A percentile compares a stretch with the other conserved stretches of the same genome.
phyloP scores from a whole-genome alignment of 1,284 basidiomycete genomes.

The Malassezia restricta region DNA sequence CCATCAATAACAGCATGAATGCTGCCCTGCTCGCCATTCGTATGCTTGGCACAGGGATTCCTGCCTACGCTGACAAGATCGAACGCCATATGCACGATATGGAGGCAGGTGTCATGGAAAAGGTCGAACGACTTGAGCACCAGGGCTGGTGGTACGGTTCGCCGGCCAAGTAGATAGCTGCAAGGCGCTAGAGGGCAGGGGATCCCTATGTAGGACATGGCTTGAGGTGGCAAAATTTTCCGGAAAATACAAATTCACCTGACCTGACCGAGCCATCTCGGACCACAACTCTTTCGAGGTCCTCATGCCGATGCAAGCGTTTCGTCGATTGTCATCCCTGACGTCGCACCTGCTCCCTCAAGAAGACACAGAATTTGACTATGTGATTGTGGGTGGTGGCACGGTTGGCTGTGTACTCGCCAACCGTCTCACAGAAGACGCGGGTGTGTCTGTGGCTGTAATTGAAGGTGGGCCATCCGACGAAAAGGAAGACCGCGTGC shows the following conservation, averaged over 20 bases:
- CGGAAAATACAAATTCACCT: no score
- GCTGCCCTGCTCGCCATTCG: slow-evolving; percentile 82
- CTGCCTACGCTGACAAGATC: slow-evolving; percentile 58
- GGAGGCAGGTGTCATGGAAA: slow-evolving; percentile 70
- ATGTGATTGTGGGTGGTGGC: slow-evolving; percentile 45
- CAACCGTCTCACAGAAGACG: slow-evolving; percentile 44
- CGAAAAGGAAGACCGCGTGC: slow-evolving; percentile 37
- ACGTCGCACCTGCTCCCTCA: slow-evolving; percentile 34
- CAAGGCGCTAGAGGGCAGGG: no score
- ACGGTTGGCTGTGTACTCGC: slow-evolving; percentile 46
- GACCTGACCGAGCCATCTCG: no score
- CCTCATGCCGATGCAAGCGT: not conserved
- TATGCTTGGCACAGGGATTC: slow-evolving; percentile 63
- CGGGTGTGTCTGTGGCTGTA: slow-evolving; percentile 40
- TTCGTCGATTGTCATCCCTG: slow-evolving; percentile 31
- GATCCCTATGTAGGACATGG: no score
- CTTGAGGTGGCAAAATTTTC: no score
- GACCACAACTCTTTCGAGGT: no score
- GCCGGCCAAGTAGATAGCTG: slow-evolving; percentile 1
- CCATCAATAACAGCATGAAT: slow-evolving; percentile 91
- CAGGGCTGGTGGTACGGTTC: slow-evolving; percentile 64
- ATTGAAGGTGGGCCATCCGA: slow-evolving; percentile 46
- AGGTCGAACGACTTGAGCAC: slow-evolving; percentile 64
- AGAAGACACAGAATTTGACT: slow-evolving; percentile 35
- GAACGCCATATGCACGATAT: slow-evolving; percentile 63